Evolutionary conservation across 148 eudicot genomes (phyloP), one percentile per base, ranked within the genome.

Genomic region (Spergularia marina): DNA sequence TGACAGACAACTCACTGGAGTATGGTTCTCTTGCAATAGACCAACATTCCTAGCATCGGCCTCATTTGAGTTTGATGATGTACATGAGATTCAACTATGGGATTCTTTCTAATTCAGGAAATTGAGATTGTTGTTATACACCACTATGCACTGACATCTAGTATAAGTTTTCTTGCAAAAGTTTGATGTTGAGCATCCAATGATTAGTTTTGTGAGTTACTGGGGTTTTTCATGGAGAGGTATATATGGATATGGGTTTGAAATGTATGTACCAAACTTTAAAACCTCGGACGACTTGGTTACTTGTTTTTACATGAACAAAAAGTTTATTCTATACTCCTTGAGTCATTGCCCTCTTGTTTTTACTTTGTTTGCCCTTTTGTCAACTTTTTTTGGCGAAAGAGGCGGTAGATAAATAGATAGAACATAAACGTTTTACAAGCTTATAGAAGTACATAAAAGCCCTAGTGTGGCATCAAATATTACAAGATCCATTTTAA

Each of bases 51-150:
- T 47, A 16, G 70, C 16, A 55, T 51, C 12, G 3, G 16, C 12
- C 14, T 44, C 49, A 0, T n/a, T 8, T 20, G 62, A 12, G 59
- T 25, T 70, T 30, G 41, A 12, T 41, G 73, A n/a, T 66, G 79
- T 69, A 70, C 74, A 70, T 69, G 68, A 69, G 55, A 49, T 14
- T 41, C 9, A 34, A 30, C 51, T 57, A 61, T 14, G 20, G 66
- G 12, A 15, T 20, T 15, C 0, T 20, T 15, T 20, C 36, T 12
- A 8, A 39, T 41, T 15, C 17, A 12, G 72, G 17, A 66, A 20
- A 68, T 7, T 39, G 70, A 44, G n/a, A 40, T 51, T 51, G 36
- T 12, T 52, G 58, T 23, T 53, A 44, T 25, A 59, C 34, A 59
- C 34, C 20, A n/a, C 6, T 67, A 18, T 65, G 40, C 16, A 30